phyloP scores from a whole-genome alignment of 495 filamentous ascomycete species.

The Xylaria curta region DNA sequence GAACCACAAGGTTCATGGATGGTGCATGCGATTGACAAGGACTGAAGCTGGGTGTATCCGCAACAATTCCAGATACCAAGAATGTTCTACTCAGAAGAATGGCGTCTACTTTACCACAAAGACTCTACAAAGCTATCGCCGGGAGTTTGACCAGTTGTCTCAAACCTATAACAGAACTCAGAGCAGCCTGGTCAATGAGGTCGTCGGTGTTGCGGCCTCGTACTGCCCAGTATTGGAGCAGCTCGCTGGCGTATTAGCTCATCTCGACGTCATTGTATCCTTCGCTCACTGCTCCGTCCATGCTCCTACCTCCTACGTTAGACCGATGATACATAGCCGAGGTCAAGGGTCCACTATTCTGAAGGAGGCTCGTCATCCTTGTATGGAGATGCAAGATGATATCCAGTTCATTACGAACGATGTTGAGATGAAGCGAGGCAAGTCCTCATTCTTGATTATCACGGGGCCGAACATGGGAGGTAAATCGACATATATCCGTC shows the following conservation, averaged over 20 bases:
- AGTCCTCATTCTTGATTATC: conserved; percentile 93
- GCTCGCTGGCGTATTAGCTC: conserved; percentile 85
- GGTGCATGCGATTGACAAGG: conserved; percentile 93
- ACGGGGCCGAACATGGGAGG: conserved; percentile 99
- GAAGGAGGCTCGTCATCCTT: conserved; percentile 93
- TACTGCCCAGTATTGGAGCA: conserved; percentile 94
- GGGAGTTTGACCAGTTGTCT: conserved; percentile 93
- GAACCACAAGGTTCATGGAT: conserved; percentile 93
- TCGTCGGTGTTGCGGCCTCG: conserved; percentile 90
- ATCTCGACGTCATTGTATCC: conserved; percentile 95
- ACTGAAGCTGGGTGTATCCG: conserved; percentile 93
- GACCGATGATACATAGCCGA: conserved; percentile 89
- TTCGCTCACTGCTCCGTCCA: conserved; percentile 95
- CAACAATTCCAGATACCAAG: conserved; percentile 86
- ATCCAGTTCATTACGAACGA: conserved; percentile 99
- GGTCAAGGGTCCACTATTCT: conserved; percentile 90
- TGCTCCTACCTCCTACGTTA: conserved; percentile 87
- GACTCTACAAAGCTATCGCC: conserved; percentile 78
- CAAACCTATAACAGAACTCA: conserved; percentile 97
- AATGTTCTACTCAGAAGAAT: conserved; percentile 98
- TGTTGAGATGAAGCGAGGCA: conserved; percentile 78
- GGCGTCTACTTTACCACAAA: conserved; percentile 97
- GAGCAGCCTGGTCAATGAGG: conserved; percentile 87
- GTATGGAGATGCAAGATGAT: conserved; percentile 99
- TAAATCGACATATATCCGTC: conserved; percentile 98